Percentiles rank a stretch among this genome's conserved stretches.
Conservation (phyloP, 345 rosid genomes). For the rapeseed (Brassica napus) region Da-Ae NC_063439.1:6594501-6595000, state of each 20-base stretch:
- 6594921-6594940: constrained; percentile 40
- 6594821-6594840: background rate
- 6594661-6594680: background rate
- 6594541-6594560: background rate
- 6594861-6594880: background rate
- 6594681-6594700: background rate
- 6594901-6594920: constrained; percentile 16
- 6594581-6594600: too few species aligned
- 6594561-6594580: too few species aligned
- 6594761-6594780: background rate
- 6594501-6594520: background rate
- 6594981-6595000: constrained; percentile 3
- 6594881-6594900: background rate
- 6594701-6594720: constrained; percentile 4
- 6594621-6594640: background rate
- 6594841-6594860: background rate
- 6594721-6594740: background rate
- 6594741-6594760: background rate
- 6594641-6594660: background rate
- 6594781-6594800: background rate
- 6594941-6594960: constrained; percentile 17
- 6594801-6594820: background rate
- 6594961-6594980: constrained; percentile 8
- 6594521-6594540: background rate
- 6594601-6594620: too few species aligned